Evolutionary conservation across 176 grass and related monocot species (phyloP), one percentile per base, ranked within the genome.

Genomic region (Alloteropsis semialata): DNA sequence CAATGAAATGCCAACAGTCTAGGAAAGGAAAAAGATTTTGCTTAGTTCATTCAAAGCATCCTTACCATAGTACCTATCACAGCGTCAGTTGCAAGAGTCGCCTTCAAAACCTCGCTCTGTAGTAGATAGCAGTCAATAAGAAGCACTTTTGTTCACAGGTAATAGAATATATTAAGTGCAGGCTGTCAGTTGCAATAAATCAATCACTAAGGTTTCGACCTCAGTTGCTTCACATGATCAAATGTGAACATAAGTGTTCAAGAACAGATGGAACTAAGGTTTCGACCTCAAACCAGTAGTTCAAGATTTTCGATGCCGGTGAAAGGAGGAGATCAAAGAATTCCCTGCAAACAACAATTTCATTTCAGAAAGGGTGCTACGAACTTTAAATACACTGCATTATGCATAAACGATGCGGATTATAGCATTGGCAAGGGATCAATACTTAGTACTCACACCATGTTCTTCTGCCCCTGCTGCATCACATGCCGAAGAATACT

Each of bases 31-130:
- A 41, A 72, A 21, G 3, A 79, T 21, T 67, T 50, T 37, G 53
- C n/a, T 25, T 79, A 63, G 41, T 50, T 59, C 80, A 82, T 51
- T 34, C 25, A 74, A 68, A 79, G 39, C 50, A 38, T 41, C 62
- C 71, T 89, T 92, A 95, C 96, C 91, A 92, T 93, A 82, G 82
- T 21, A 77, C 96, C 96, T 65, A 98, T 98, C 69, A 98, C 93
- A 37, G 93, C 89, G 60, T 98, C 96, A 57, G 93, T 98, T 75
- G 93, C 96, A 72, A 95, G 85, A 60, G 96, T 93, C 9, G 93
- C 93, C 92, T 93, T 95, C 76, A 95, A 76, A 66, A 96, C 91
- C 39, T 95, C 96, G 46, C 88, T 83, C 96, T 98, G 89, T 59
- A 75, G 79, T 39, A 69, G 36, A 79, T 10, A 85, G 72, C 36